A percentile compares a stretch with the other conserved stretches of the same genome.
Conservation (phyloP, 2,329 filamentous ascomycete genomes). For the Aspergillus niger region DNA sequence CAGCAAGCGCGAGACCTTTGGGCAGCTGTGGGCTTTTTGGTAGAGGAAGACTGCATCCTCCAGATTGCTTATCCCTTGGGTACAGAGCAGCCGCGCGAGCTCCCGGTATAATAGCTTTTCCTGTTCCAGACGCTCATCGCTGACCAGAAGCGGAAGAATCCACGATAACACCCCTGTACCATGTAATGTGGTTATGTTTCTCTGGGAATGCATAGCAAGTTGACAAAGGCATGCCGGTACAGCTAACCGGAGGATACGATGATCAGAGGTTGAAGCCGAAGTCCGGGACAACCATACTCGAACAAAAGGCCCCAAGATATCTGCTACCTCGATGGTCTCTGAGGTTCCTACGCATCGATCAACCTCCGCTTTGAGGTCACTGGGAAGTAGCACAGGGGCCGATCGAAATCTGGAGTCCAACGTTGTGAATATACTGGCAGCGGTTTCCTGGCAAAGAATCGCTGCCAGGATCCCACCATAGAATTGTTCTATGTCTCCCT, state of each 20-base stretch:
- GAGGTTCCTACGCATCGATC: slow-evolving; percentile 42
- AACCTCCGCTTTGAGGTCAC: slow-evolving; percentile 32
- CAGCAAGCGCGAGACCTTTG: slow-evolving; percentile 66
- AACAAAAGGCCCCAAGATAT: slow-evolving; percentile 42
- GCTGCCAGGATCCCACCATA: slow-evolving; percentile 83
- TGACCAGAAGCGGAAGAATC: slow-evolving; percentile 65
- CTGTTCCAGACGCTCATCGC: slow-evolving; percentile 53
- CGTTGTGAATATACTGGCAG: slow-evolving; percentile 66
- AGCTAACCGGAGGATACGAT: slow-evolving; percentile 50
- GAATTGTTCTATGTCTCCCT: slow-evolving; percentile 69
- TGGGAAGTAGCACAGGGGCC: slow-evolving; percentile 16
- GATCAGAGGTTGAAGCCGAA: slow-evolving; percentile 52
- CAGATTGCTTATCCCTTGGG: slow-evolving; percentile 76
- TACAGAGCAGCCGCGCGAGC: slow-evolving; percentile 68
- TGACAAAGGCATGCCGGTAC: slow-evolving; percentile 66
- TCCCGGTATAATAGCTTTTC: slow-evolving; percentile 64
- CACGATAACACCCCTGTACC: slow-evolving; percentile 69
- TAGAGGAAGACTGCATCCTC: slow-evolving; percentile 80
- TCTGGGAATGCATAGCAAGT: slow-evolving; percentile 62
- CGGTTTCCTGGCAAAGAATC: slow-evolving; percentile 73
- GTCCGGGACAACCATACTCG: slow-evolving; percentile 60
- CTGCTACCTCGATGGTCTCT: slow-evolving; percentile 46
- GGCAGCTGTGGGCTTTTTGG: slow-evolving; percentile 55
- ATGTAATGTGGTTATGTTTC: slow-evolving; percentile 72
- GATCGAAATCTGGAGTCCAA: slow-evolving; percentile 34